phyloP scores from a whole-genome alignment of 306 rosid species.

The Cotoneaster glaucophyllus region DNA sequence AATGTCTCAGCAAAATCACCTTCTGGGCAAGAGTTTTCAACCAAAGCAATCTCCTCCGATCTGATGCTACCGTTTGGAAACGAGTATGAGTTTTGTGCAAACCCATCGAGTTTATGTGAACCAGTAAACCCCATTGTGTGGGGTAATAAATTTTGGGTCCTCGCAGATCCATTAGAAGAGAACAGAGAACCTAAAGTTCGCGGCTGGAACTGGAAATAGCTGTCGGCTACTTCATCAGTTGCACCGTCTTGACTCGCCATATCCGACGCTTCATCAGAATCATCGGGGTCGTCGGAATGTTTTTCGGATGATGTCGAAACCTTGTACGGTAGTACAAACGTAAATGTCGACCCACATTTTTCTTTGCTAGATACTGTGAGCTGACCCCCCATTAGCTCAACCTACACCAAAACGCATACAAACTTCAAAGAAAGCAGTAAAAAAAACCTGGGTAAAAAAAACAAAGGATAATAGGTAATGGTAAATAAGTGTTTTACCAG shows the following conservation, averaged over 20 bases:
- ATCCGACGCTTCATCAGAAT: constrained; percentile 63
- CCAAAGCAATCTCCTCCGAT: constrained; percentile 29
- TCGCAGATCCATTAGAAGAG: constrained; percentile 59
- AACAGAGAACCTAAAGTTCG: constrained; percentile 77
- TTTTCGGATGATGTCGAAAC: constrained; percentile 50
- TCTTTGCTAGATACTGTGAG: constrained; percentile 84
- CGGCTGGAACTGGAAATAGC: constrained; percentile 88
- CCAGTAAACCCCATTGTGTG: constrained; percentile 33
- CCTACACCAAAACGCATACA: constrained; percentile 43
- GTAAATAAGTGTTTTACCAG: constrained; percentile 37
- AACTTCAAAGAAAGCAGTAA: background rate
- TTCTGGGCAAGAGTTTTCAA: constrained; percentile 36
- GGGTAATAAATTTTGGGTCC: constrained; percentile 45
- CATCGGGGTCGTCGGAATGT: constrained; percentile 61
- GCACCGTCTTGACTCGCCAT: constrained; percentile 43
- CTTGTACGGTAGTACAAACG: constrained; percentile 81
- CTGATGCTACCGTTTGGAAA: constrained; percentile 20
- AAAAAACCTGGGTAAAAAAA: background rate
- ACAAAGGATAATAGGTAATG: no score
- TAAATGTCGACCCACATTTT: constrained; percentile 75
- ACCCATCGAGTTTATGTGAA: constrained; percentile 50
- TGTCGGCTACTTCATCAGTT: constrained; percentile 49
- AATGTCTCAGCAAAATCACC: constrained; percentile 27
- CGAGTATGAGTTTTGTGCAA: constrained; percentile 29
- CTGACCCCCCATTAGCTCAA: constrained; percentile 89